A percentile compares a stretch with the other conserved stretches of the same genome.
Evolutionary conservation across 2,329 filamentous ascomycete species (phyloP).

Genomic region (Stagonosporopsis rhizophila): DNA sequence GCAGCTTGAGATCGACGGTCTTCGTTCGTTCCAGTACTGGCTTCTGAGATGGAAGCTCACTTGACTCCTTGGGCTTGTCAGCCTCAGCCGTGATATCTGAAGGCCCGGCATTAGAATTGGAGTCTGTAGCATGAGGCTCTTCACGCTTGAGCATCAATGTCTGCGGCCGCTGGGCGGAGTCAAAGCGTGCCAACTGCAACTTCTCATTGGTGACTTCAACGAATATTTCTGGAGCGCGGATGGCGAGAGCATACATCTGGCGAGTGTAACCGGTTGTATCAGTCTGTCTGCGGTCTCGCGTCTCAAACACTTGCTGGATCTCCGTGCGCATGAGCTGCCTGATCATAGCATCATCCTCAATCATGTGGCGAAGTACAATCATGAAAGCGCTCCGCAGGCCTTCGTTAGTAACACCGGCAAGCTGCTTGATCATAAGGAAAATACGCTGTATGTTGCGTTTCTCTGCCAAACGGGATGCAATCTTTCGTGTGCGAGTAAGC

Average conservation of each 20-base stretch:
- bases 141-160: slow-evolving; percentile 61
- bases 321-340: slow-evolving; percentile 92
- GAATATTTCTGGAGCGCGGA: slow-evolving; percentile 85
- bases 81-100: slow-evolving; percentile 43
- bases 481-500: slow-evolving; percentile 77
- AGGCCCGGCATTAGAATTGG: slow-evolving; percentile 20
- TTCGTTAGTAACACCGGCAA: slow-evolving; percentile 78
- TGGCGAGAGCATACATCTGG: slow-evolving; percentile 76
- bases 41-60: slow-evolving; percentile 35
- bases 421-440: slow-evolving; percentile 94
- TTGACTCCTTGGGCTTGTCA: slow-evolving; percentile 44
- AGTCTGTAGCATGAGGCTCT: slow-evolving; percentile 38
- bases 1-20: slow-evolving; percentile 74
- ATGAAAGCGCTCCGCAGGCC: slow-evolving; percentile 79
- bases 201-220: slow-evolving; percentile 87
- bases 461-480: slow-evolving; percentile 80
- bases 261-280: slow-evolving; percentile 79
- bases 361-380: slow-evolving; percentile 86
- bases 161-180: slow-evolving; percentile 62
- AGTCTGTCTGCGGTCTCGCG: slow-evolving; percentile 54
- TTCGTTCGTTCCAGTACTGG: slow-evolving; percentile 71
- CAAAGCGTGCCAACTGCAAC: slow-evolving; percentile 73
- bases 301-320: slow-evolving; percentile 79
- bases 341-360: slow-evolving; percentile 91
- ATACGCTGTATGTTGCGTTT: slow-evolving; percentile 88